Conservation (phyloP, 2,329 filamentous ascomycete species). For the Chalaropsis ovoidea region DNA sequence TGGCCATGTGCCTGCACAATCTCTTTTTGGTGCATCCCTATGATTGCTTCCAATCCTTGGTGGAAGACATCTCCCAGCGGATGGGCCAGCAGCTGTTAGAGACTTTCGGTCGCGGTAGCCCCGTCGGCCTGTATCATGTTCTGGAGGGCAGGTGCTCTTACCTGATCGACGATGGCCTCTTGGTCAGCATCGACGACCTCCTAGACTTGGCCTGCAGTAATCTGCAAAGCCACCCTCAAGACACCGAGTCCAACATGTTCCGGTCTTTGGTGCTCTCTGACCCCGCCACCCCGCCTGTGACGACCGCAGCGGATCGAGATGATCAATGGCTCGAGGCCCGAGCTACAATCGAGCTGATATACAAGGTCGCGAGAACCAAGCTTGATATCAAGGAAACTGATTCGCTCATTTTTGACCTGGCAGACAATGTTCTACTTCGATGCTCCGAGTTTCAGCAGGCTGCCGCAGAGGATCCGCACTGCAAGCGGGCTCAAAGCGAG, state of each 20-base stretch:
- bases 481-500: not conserved
- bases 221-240: not conserved
- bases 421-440: not conserved
- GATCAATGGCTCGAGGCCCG: not conserved
- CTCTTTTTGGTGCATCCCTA: not conserved
- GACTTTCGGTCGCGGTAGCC: conserved; percentile 6
- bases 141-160: conserved; percentile 5
- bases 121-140: not conserved
- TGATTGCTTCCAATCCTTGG: not conserved
- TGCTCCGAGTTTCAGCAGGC: not conserved
- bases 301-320: not conserved
- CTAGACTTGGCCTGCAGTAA: not conserved
- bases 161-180: not conserved
- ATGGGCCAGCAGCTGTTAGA: conserved; percentile 3
- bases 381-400: conserved; percentile 10
- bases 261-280: not conserved
- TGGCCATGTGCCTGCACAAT: conserved; percentile 14
- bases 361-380: conserved; percentile 3
- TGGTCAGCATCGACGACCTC: not conserved
- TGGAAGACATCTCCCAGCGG: not conserved
- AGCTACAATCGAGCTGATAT: conserved; percentile 1
- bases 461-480: not conserved
- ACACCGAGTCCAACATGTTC: not conserved
- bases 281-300: not conserved
- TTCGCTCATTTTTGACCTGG: not conserved